Evolutionary conservation across 768 basidiomycete genomes (phyloP), one percentile per base, ranked within the genome.

Genomic region (Phanerochaete carnosa): DNA sequence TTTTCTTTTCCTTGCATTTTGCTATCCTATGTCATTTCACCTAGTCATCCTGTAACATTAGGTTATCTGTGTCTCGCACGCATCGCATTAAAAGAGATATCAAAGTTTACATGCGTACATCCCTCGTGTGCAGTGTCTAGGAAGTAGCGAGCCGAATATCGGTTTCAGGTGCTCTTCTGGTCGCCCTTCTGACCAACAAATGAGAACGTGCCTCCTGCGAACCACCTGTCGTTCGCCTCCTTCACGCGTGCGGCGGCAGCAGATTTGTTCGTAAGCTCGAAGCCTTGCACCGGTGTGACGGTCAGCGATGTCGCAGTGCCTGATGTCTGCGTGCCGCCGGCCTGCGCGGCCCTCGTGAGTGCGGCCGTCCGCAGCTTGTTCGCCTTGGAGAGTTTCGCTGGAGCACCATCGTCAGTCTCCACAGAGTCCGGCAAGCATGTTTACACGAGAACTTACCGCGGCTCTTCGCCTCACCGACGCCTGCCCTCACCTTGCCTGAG

Each of bases 151-250:
- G 9, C 3, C 47, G 22, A 30, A 32, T 13, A 9, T 11, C 51
- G 33, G n/a, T 4, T 8, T 33, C 19, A 30, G 9, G 51, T 32
- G 51, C 29, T 19, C 12, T 22, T 45, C 55, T 61, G 57, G 23
- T 70, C 63, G 15, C 82, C 81, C 61, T 82, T 82, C 66, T 82
- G 79, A 12, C 89, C 89, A 23, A 86, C 78, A 67, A 91, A 92
- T 2, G 91, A 90, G 74, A 94, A 94, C 39, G 77, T 91, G 4
- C 92, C 92, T 7, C 84, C 85, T 3, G 89, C 87, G 73, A 99
- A 99, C 97, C 97, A 99, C 28, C 90, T 83, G 57, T 97, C 94
- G 75, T 99, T 98, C 26, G 97, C 97, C 65, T 94, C 95, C 72
- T 94, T 94, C 59, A 97, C 93, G 32, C 89, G 83, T 63, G 88